Evolutionary conservation across 2,329 filamentous ascomycete species (phyloP).

Genomic region (Tolypocladium capitatum): DNA sequence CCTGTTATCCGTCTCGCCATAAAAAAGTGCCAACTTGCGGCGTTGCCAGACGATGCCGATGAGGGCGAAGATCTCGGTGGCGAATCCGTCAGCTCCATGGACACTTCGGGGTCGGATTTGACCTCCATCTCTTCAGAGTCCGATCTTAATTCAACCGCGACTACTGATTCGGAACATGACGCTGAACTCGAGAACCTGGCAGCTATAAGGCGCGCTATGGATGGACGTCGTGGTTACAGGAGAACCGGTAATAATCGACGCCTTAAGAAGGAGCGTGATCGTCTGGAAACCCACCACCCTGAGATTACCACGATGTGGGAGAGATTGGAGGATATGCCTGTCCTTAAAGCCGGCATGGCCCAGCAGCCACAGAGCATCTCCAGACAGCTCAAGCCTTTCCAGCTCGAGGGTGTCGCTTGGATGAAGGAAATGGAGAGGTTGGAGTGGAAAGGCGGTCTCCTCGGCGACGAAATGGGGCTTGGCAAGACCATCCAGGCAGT

Average conservation of each 20-base stretch:
- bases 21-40: no score
- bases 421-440: slow-evolving; percentile 83
- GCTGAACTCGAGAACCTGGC: slow-evolving; percentile 3
- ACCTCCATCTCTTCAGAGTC: slow-evolving; percentile 1
- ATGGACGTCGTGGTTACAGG: slow-evolving; percentile 21
- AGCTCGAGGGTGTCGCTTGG: slow-evolving; percentile 88
- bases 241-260: slow-evolving; percentile 12
- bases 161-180: slow-evolving; percentile 9
- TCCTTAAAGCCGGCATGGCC: slow-evolving; percentile 41
- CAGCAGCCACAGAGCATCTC: slow-evolving; percentile 56
- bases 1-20: not conserved
- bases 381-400: slow-evolving; percentile 80
- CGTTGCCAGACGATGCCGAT: not conserved
- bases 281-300: slow-evolving; percentile 66
- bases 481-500: slow-evolving; percentile 98
- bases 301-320: slow-evolving; percentile 75
- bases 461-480: slow-evolving; percentile 98
- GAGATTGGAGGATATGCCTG: slow-evolving; percentile 53
- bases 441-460: slow-evolving; percentile 73
- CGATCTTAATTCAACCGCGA: slow-evolving; percentile 3
- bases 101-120: not conserved
- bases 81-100: not conserved
- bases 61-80: not conserved
- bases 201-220: slow-evolving; percentile 8
- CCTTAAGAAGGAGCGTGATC: slow-evolving; percentile 39